Percentiles rank a stretch among this genome's conserved stretches.
Evolutionary conservation across 1,284 basidiomycete species (phyloP).

Genomic region (Ustilago xerochloae): DNA sequence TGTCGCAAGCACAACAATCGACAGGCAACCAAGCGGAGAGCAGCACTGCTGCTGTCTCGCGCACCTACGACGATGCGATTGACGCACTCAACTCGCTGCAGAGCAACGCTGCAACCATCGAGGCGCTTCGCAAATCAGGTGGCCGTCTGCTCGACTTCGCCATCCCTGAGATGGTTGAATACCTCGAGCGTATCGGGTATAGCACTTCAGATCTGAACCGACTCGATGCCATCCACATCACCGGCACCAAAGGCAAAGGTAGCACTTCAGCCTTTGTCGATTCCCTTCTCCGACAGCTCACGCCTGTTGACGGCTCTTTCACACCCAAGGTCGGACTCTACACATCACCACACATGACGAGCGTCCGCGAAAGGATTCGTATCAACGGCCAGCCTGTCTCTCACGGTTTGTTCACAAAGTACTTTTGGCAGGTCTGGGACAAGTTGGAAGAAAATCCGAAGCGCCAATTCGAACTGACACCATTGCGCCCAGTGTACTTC

Average conservation of each 20-base stretch:
- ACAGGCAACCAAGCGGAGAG: background rate
- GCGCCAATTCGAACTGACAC: slow-evolving; percentile 69
- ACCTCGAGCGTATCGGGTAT: slow-evolving; percentile 87
- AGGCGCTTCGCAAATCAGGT: slow-evolving; percentile 82
- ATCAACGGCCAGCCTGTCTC: slow-evolving; percentile 90
- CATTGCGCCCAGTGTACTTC: slow-evolving; percentile 89
- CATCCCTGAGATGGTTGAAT: slow-evolving; percentile 90
- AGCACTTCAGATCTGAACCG: slow-evolving; percentile 81
- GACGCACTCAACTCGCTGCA: slow-evolving; percentile 89
- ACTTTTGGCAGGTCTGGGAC: slow-evolving; percentile 98
- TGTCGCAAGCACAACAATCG: slow-evolving; percentile 13
- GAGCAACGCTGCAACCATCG: slow-evolving; percentile 90
- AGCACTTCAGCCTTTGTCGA: slow-evolving; percentile 88
- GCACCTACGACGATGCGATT: slow-evolving; percentile 77
- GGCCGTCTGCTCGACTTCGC: slow-evolving; percentile 77
- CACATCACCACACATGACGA: slow-evolving; percentile 95
- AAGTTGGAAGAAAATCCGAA: slow-evolving; percentile 76
- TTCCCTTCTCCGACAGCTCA: slow-evolving; percentile 59
- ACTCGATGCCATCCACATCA: slow-evolving; percentile 94
- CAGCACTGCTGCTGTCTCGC: slow-evolving; percentile 2
- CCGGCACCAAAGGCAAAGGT: slow-evolving; percentile 98
- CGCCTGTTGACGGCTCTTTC: slow-evolving; percentile 38
- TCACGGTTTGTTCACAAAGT: slow-evolving; percentile 86
- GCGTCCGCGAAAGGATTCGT: slow-evolving; percentile 93
- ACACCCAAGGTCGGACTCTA: slow-evolving; percentile 77